These are phyloP conservation scores for Rhizopus microsporus DNA, from an alignment of 371 early-diverging fungal genomes.

Conservation along the genomic window DNA sequence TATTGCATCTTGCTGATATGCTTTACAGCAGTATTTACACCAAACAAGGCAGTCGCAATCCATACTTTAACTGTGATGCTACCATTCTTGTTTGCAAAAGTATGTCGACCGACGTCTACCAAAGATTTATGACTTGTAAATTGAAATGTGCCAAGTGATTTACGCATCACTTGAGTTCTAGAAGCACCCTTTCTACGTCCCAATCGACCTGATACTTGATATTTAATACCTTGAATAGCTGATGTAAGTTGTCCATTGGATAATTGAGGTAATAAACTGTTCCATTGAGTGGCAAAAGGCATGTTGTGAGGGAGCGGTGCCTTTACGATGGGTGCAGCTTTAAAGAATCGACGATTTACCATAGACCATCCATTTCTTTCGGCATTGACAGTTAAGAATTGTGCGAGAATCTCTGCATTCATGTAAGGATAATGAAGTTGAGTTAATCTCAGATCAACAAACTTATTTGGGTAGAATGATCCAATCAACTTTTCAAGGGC, in stretches of 20 bases:
- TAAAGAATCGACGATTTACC: slow-evolving; percentile 47
- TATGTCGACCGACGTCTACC: slow-evolving; percentile 54
- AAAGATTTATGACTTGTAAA: slow-evolving; percentile 52
- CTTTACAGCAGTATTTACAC: slow-evolving; percentile 46
- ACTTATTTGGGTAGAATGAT: slow-evolving; percentile 48
- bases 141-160: slow-evolving; percentile 53
- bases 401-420: slow-evolving; percentile 57
- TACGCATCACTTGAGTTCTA: slow-evolving; percentile 44
- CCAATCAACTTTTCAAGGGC: slow-evolving; percentile 46
- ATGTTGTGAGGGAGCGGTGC: slow-evolving; percentile 51
- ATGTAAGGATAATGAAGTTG: slow-evolving; percentile 55
- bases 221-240: slow-evolving; percentile 56
- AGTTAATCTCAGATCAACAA: slow-evolving; percentile 42
- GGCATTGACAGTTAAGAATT: slow-evolving; percentile 48
- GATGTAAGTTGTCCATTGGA: slow-evolving; percentile 45
- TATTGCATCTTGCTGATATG: slow-evolving; percentile 25
- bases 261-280: slow-evolving; percentile 46
- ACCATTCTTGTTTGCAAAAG: slow-evolving; percentile 55
- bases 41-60: slow-evolving; percentile 53
- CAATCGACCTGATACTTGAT: slow-evolving; percentile 51
- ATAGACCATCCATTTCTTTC: slow-evolving; percentile 44
- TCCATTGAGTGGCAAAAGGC: slow-evolving; percentile 53
- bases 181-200: slow-evolving; percentile 51
- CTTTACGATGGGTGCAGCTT: slow-evolving; percentile 48
- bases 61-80: slow-evolving; percentile 58